Evolutionary conservation across 805 yeast species (phyloP).

Genomic region (Yamadazyma nakazawae): DNA sequence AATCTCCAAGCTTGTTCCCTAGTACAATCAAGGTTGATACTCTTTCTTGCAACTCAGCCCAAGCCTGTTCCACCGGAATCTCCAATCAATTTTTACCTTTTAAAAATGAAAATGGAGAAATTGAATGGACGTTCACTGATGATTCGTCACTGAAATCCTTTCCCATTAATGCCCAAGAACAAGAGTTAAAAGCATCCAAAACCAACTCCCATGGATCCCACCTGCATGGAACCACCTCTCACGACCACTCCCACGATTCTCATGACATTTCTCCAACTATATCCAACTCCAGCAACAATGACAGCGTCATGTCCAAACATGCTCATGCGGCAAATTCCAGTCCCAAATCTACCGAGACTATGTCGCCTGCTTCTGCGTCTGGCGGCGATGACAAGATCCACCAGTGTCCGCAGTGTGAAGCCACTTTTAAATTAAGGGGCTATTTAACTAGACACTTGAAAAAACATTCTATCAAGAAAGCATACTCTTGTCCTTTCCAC

Average conservation of each 20-base stretch:
- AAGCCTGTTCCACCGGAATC: constrained; percentile 49
- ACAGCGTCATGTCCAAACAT: constrained; percentile 9
- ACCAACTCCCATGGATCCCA: background rate
- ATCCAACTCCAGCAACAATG: constrained; percentile 27
- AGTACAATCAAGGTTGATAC: constrained; percentile 1
- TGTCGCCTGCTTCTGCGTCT: constrained; percentile 17
- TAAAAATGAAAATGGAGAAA: constrained; percentile 51
- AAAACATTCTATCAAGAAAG: constrained; percentile 48
- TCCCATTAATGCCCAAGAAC: constrained; percentile 4
- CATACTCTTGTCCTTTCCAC: constrained; percentile 55
- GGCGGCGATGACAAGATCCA: constrained; percentile 20
- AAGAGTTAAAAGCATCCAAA: background rate
- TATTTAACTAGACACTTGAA: constrained; percentile 55
- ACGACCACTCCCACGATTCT: background rate
- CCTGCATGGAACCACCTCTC: background rate
- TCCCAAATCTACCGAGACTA: constrained; percentile 26
- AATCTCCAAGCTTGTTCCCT: constrained; percentile 3
- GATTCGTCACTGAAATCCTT: constrained; percentile 22
- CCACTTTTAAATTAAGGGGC: constrained; percentile 49
- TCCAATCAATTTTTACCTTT: constrained; percentile 50
- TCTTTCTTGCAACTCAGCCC: constrained; percentile 8
- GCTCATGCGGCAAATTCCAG: constrained; percentile 8
- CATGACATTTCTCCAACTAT: constrained; percentile 33
- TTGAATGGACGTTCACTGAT: constrained; percentile 56
- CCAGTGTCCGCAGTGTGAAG: constrained; percentile 48